Conservation (phyloP, 2,329 filamentous ascomycete species). For the Trichoderma simmonsii region DNA sequence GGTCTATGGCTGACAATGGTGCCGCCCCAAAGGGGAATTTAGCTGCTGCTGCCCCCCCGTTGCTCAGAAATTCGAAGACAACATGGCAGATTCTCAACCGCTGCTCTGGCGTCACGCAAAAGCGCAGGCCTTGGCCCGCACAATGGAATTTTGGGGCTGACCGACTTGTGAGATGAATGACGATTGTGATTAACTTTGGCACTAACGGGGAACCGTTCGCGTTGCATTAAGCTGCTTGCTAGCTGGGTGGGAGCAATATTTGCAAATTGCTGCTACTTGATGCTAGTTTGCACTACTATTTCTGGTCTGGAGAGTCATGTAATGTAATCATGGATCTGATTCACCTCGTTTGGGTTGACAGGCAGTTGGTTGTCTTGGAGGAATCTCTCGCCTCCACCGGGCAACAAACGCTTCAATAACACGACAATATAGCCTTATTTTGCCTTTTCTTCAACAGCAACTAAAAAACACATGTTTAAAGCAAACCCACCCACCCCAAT, state of each 20-base stretch:
- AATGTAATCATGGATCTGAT: neutral
- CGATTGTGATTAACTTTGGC: conserved; percentile 4
- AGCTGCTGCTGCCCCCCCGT: neutral
- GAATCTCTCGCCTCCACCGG: neutral
- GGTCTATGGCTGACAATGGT: neutral
- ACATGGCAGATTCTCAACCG: neutral
- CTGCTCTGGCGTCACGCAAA: neutral
- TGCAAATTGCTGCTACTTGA: neutral
- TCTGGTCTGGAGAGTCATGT: neutral
- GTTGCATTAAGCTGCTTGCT: neutral
- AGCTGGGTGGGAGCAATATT: neutral
- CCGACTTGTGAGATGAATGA: neutral
- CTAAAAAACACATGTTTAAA: no score
- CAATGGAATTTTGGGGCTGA: conserved; percentile 7
- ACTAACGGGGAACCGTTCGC: neutral
- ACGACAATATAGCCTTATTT: neutral
- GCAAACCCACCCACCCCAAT: no score
- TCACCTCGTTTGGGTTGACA: neutral
- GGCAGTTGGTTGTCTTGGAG: neutral
- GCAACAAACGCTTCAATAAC: neutral
- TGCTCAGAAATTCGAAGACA: neutral
- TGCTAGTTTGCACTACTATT: neutral
- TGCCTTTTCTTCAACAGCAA: no score
- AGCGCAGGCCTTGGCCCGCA: neutral
- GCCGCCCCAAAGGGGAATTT: neutral